Evolutionary conservation across 225 moss, liverwort and hornwort species (phyloP).

Genomic region (Asterella californica): DNA sequence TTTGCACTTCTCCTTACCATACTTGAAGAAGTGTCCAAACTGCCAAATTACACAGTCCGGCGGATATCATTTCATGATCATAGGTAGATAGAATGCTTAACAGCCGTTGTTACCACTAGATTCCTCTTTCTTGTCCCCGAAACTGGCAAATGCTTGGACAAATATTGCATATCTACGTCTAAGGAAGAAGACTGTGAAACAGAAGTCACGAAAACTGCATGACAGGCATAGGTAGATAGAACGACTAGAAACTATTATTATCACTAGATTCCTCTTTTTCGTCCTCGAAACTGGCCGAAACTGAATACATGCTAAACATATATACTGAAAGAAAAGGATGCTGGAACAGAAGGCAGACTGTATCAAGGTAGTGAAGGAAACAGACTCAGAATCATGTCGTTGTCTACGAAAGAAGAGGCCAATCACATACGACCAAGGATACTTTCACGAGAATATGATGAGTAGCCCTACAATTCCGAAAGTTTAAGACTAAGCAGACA

Average conservation of each 20-base stretch:
- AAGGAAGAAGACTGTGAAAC: too few relatives aligned
- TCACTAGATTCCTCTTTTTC: neutral
- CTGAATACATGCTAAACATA: too few relatives aligned
- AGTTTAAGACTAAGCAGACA: neutral
- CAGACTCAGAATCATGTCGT: too few relatives aligned
- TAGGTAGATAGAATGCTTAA: neutral
- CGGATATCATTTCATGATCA: neutral
- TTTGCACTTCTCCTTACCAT: slow-evolving; percentile 44
- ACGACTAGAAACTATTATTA: too few relatives aligned
- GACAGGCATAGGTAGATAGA: neutral
- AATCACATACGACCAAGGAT: too few relatives aligned
- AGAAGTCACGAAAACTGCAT: too few relatives aligned
- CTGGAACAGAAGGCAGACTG: neutral
- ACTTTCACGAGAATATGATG: neutral
- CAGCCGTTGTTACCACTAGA: neutral
- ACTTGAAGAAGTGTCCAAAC: slow-evolving; percentile 55
- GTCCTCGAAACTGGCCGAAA: neutral
- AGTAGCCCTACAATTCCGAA: neutral
- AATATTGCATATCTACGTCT: too few relatives aligned
- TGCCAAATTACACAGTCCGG: slow-evolving; percentile 1
- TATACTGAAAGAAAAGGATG: neutral
- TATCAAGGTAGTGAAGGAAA: neutral
- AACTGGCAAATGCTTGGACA: neutral
- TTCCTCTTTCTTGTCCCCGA: neutral
- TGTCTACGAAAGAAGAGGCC: too few relatives aligned